Base-by-base conservation (phyloP, 2,329 filamentous ascomycete species). In the Penicillium sclerotiorum region DNA sequence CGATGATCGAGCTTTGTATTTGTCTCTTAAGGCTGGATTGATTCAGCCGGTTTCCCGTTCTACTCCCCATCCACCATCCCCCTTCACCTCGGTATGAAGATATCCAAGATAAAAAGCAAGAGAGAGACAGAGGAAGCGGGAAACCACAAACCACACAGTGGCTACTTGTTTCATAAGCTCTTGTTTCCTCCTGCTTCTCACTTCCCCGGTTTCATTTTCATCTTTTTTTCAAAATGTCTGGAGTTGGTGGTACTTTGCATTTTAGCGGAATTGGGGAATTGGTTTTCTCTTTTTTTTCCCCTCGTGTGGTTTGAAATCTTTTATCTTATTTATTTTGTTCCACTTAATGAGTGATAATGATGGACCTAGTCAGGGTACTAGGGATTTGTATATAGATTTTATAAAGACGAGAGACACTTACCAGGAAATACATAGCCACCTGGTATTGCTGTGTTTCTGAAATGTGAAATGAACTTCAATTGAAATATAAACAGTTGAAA, bases 1-100 rank as follows among this genome's bases (percentile, higher is more conserved):
- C 76, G 77, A 57, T 81, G 65, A 77, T 37, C 28, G 28, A 17
- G 6, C 40, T 39, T 4, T 38, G 21, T 12, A 5, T 36, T 42
- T 28, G 6, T 45, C n/a, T 22, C 5, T n/a, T 17, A 4, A 18
- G 30, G 17, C 18, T 23, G 21, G 33, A 21, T 27, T n/a, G 17
- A n/a, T 27, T 9, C 27, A 40, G 46, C 46, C 18, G 39, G 46
- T 49, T 18, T 39, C 46, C 46, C 32, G 39, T 32, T 22, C 8
- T 32, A 13, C 15, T 41, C 13, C n/a, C n/a, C 35, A 21, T 39
- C 37, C 28, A 6, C 20, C 18, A 4, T 39, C 18, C 22, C 17
- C 8, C 25, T 22, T 6, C 15, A 12, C n/a, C n/a, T n/a, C n/a
- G n/a, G n/a, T n/a, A n/a, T n/a, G n/a, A n/a, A n/a, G n/a, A n/a